Percentiles rank a stretch among this genome's conserved stretches.
Conservation (phyloP, 352 stramenopile genomes). For the Pythium utonaiense region DNA sequence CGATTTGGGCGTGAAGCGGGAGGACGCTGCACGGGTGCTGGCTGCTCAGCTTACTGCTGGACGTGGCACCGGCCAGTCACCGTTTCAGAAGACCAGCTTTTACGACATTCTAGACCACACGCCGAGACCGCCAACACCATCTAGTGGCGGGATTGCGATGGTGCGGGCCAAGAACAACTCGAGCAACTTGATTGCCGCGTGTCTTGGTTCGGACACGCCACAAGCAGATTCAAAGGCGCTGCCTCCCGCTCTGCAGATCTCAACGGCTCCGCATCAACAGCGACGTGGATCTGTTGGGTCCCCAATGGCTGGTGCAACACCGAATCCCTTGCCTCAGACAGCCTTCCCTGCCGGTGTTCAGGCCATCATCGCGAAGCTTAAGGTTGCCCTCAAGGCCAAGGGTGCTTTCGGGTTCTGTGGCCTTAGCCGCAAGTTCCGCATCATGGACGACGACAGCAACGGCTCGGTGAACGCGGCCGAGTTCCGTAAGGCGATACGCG, state of each 20-base stretch:
- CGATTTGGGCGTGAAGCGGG: slow-evolving; percentile 34
- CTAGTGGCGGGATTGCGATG: slow-evolving; percentile 16
- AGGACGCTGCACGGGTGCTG: slow-evolving; percentile 33
- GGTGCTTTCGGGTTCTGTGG: slow-evolving; percentile 73
- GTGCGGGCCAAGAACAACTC: slow-evolving; percentile 43
- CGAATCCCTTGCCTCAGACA: neutral
- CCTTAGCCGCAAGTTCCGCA: slow-evolving; percentile 64
- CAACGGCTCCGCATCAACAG: neutral
- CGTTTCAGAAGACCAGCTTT: slow-evolving; percentile 34
- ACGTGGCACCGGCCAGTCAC: slow-evolving; percentile 2
- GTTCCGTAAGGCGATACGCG: slow-evolving; percentile 64
- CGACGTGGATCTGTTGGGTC: slow-evolving; percentile 5
- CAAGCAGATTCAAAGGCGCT: neutral
- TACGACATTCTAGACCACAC: slow-evolving; percentile 63
- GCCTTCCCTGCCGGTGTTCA: slow-evolving; percentile 42
- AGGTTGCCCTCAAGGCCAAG: slow-evolving; percentile 46
- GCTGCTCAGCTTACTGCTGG: slow-evolving; percentile 23
- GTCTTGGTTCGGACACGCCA: slow-evolving; percentile 22
- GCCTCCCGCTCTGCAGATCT: neutral
- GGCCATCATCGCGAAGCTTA: slow-evolving; percentile 50
- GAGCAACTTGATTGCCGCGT: slow-evolving; percentile 50
- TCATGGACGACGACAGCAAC: slow-evolving; percentile 80
- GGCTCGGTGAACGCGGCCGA: slow-evolving; percentile 66
- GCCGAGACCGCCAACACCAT: neutral
- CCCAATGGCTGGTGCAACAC: neutral